Evolutionary conservation across 2,329 filamentous ascomycete species (phyloP), one percentile per base, ranked within the genome.

Genomic region (Huntiella moniliformis): DNA sequence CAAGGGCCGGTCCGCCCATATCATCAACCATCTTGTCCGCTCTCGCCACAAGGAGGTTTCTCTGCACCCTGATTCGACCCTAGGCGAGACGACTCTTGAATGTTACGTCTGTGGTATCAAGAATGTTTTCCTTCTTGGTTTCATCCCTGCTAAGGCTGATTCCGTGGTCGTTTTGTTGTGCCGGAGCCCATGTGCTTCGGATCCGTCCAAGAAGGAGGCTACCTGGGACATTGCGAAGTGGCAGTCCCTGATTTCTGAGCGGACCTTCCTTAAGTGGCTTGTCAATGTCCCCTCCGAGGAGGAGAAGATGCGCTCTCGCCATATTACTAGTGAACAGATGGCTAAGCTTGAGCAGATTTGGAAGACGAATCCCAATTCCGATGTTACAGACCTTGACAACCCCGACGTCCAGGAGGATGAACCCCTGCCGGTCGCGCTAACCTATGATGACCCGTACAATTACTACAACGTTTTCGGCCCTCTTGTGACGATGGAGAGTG

Each of bases 71-170:
- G 78, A 80, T 54, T 96, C 91, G 13, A 79, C 86, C 5, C 77
- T 98, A 8, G 91, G 91, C 52, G 92, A 98, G 59, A 98, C 91
- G 1, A 84, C 92, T 34, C 73, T 98, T 51, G 91, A 98, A 67
- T 98, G 91, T 66, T 98, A 98, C 67, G 96, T 95, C 64, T 98
- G 91, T 62, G 91, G 88, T 40, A 95, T 85, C n/a, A 96, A 95
- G 66, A 98, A 98, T 60, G 88, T 95, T 42, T 98, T 98, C 55
- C 70, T 96, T 33, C 78, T 98, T 22, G 91, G 91, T 5, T 98
- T 98, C 60, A 98, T 98, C 54, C 92, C 91, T 7, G 91, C 91
- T 47, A 98, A 98, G 60, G 96, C 91, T 8, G 92, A 98, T 57
- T 95, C 91, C 0, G 91, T 98, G 22, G 92, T 98, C 5, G 91